These are phyloP conservation scores for Pelargonium fulgidum DNA, from an alignment of 441 rosid genomes.

Conservation along the genomic window DNA sequence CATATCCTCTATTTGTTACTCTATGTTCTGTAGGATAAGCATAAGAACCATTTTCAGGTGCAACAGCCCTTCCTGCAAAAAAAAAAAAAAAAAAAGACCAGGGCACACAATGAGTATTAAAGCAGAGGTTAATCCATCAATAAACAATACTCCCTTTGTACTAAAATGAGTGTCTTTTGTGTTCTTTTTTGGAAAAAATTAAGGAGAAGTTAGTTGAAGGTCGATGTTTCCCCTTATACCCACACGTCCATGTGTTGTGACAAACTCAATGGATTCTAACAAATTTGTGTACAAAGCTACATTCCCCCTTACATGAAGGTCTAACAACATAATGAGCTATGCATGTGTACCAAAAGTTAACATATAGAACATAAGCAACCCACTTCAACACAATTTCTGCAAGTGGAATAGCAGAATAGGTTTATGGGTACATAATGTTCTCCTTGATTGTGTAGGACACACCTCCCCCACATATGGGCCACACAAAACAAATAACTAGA, in stretches of 20 bases:
- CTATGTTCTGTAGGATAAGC: slow-evolving; percentile 21
- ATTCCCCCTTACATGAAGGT: not conserved
- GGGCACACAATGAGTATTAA: slow-evolving; percentile 3
- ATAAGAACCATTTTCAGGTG: slow-evolving; percentile 21
- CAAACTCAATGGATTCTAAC: no score
- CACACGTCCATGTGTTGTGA: no score
- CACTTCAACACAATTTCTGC: not conserved
- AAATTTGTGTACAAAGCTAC: not conserved
- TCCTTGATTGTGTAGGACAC: not conserved
- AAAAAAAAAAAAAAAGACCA: not conserved
- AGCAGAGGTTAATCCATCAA: slow-evolving; percentile 11
- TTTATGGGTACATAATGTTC: not conserved
- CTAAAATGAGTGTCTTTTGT: not conserved
- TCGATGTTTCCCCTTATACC: no score
- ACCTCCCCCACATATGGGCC: not conserved
- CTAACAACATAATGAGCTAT: not conserved
- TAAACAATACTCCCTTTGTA: not conserved
- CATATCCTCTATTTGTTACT: slow-evolving; percentile 13
- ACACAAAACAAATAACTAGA: not conserved
- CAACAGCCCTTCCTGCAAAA: slow-evolving; percentile 26
- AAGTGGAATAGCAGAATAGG: not conserved
- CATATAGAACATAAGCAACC: not conserved
- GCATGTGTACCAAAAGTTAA: not conserved
- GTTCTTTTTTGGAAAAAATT: no score
- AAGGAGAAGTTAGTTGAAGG: no score